Evolutionary conservation across 805 yeast genomes (phyloP), one percentile per base, ranked within the genome.

Genomic region (Kodamaea kaohsiungensis): DNA sequence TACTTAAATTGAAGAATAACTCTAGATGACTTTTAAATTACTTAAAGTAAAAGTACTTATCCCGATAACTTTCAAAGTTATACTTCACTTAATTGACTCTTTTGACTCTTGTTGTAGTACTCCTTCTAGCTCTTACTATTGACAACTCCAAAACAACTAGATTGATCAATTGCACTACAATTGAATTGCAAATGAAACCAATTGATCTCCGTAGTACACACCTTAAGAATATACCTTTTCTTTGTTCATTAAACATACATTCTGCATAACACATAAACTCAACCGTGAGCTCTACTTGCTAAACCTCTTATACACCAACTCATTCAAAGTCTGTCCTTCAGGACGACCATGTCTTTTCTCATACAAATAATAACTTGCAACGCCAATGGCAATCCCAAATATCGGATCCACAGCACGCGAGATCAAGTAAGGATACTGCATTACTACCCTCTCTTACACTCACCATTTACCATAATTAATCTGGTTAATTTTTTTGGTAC

Each of bases 371-470:
- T 84, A 88, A 3, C 91, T 83, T 7, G 80, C 69, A 0, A 80
- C 76, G 0, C 96, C 96, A 1, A 87, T 77, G 0, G 76, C 64
- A 2, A 87, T 62, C 2, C 88, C 92, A 57, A 86, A 79, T 2
- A 86, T 25, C 4, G 93, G 91, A 65, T 88, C 96, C 8, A 80
- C 65, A 57, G 75, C 71, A 62, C 87, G 79, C 13, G 81, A 77
- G 12, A 83, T 71, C 51, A 83, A 69, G 64, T 79, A 80, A 39
- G 80, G 82, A 61, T 73, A 70, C 57, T 73, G 72, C 72, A 72
- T 70, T 49, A 9, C 15, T 7, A 7, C 18, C 19, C 19, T 15
- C 35, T 30, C n/a, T 3, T 22, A 22, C 25, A 22, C 25, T 22
- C 25, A 22, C 3, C 25, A 22, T 22, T 22, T 22, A n/a, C n/a